Base-by-base conservation (phyloP, 2,329 filamentous ascomycete species). In the Ceratocystis albifundus region DNA sequence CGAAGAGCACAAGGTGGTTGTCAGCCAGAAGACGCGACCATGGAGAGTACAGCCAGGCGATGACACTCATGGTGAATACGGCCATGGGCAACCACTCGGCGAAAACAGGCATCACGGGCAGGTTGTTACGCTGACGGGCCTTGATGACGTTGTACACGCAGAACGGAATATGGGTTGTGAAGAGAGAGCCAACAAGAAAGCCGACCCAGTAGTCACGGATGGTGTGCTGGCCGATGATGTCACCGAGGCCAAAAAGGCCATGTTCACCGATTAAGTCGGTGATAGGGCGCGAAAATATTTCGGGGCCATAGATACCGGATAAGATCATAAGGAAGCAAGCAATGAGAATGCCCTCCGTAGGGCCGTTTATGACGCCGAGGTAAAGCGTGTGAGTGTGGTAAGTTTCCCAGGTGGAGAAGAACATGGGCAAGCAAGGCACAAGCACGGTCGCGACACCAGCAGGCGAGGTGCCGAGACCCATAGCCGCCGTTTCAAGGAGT, bases 361-460 rank as follows among this genome's bases (percentile, higher is more conserved):
- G 94, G 0, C 94, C 94, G 75, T 99, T 99, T 83, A 99, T 88
- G 74, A 93, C 90, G 66, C 94, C 94, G 12, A 99, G 85, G 76
- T 96, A 99, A 4, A 99, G 80, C 0, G 94, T 97, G 75, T 99
- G 94, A 4, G 94, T 96, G 77, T 99, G 94, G 75, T 96, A 99
- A 0, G 94, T 99, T 78, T 99, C 94, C 94, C 94, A 99, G 1
- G 94, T 99, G 2, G 93, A 96, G 78, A 99, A 96, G 80, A 96
- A 99, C 94, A 99, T 99, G 68, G 94, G 90, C 57, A 99, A 79
- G 71, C 91, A 95, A 1, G 94, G 94, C 68, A 93, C 86, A 55
- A 99, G 80, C 1, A 92, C 91, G 0, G 94, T 97, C 74, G 96
- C 95, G 67, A 94, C 88, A 70, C 94, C 94, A 22, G 90, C 85